These are phyloP conservation scores for Aspergillus sclerotioniger DNA, from an alignment of 495 filamentous ascomycete genomes.

Conservation along the genomic window DNA sequence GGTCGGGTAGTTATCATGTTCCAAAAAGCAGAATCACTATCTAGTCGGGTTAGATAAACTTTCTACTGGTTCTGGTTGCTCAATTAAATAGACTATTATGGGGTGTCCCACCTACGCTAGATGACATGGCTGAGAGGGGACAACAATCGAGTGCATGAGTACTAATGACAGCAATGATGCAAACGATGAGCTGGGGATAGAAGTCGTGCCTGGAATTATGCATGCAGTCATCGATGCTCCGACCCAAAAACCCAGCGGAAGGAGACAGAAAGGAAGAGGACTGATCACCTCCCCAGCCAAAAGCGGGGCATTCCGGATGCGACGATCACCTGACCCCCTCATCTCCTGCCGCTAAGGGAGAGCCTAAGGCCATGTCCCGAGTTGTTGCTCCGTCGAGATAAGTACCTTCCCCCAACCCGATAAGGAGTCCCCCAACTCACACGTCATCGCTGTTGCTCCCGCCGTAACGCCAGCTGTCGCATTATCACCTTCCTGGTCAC, in stretches of 20 bases:
- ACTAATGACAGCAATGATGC: neutral
- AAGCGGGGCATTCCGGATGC: constrained; percentile 18
- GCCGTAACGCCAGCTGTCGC: neutral
- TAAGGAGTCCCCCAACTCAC: constrained; percentile 4
- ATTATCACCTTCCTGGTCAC: neutral
- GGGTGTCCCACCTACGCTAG: too few species aligned
- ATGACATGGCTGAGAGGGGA: too few species aligned
- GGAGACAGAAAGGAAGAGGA: too few species aligned
- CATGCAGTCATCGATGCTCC: neutral
- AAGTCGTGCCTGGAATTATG: neutral
- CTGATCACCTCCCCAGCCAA: neutral
- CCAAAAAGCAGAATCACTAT: too few species aligned
- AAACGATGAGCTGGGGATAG: neutral
- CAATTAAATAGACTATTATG: too few species aligned
- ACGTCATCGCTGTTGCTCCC: constrained; percentile 7
- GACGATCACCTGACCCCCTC: constrained; percentile 31
- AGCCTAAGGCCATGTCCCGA: constrained; percentile 9
- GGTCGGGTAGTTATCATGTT: too few species aligned
- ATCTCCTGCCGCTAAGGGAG: constrained; percentile 5
- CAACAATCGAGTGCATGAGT: neutral
- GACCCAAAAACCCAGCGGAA: too few species aligned
- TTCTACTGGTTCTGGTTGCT: too few species aligned
- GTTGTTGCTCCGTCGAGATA: constrained; percentile 1
- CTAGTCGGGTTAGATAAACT: too few species aligned
- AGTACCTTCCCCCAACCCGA: neutral